phyloP scores from a whole-genome alignment of 1,139 yeast genomes.

The Zygoascus meyerae region DNA sequence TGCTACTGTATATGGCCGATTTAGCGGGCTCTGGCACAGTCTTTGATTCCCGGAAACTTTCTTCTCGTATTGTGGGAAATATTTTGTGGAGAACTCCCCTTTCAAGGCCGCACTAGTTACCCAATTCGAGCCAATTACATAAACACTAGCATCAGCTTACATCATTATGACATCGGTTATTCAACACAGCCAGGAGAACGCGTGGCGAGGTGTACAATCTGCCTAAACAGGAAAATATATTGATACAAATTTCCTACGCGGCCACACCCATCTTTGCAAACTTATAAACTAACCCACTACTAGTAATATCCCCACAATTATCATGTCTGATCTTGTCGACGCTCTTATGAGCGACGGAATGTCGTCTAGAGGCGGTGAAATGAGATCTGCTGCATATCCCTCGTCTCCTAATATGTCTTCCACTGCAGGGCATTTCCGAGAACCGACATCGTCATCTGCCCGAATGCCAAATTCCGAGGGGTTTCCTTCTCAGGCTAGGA shows the following conservation, averaged over 20 bases:
- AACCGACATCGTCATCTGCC: slow-evolving; percentile 16
- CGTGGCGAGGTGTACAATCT: neutral
- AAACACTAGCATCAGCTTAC: no score
- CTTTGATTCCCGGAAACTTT: no score
- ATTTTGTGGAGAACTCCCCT: no score
- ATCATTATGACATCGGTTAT: no score
- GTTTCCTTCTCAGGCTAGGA: slow-evolving; percentile 12
- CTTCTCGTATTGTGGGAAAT: no score
- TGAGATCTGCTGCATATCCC: slow-evolving; percentile 10
- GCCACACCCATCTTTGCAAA: neutral
- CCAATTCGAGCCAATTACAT: no score
- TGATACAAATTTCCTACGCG: slow-evolving; percentile 5
- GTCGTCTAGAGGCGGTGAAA: slow-evolving; percentile 6
- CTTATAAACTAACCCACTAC: neutral
- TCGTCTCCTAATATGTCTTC: slow-evolving; percentile 17
- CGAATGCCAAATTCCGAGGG: slow-evolving; percentile 16
- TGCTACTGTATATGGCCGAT: no score
- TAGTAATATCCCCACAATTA: no score
- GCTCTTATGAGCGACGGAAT: slow-evolving; percentile 17
- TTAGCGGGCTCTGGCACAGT: no score
- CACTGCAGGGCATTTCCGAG: slow-evolving; percentile 11
- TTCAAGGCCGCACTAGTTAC: no score
- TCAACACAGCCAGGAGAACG: slow-evolving; percentile 1
- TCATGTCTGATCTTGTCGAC: slow-evolving; percentile 18
- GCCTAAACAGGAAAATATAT: slow-evolving; percentile 14